These are phyloP conservation scores for Pythium dissotocum DNA, from an alignment of 352 stramenopile genomes.

Conservation along the genomic window DNA sequence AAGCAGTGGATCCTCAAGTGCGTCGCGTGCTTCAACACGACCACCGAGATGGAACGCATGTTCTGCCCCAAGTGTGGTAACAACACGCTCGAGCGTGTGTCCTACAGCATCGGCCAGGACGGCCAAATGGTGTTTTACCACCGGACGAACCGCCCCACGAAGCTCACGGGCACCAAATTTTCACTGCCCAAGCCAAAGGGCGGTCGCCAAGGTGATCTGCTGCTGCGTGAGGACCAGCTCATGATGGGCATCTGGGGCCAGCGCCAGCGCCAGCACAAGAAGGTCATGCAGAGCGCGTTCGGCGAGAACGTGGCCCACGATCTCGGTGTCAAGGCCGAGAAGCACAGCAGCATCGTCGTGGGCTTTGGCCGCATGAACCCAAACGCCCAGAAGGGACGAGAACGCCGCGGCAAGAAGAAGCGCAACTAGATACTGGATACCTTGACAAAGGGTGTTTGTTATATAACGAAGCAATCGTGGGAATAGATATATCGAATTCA, in stretches of 20 bases:
- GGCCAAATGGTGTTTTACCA: slow-evolving; percentile 89
- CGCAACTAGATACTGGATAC: slow-evolving; percentile 47
- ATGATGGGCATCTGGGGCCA: slow-evolving; percentile 96
- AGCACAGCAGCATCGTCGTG: slow-evolving; percentile 88
- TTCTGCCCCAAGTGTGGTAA: slow-evolving; percentile 98
- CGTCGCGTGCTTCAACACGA: slow-evolving; percentile 96
- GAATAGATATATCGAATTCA: slow-evolving; percentile 10
- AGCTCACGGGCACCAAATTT: slow-evolving; percentile 96
- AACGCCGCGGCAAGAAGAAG: slow-evolving; percentile 98
- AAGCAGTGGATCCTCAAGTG: slow-evolving; percentile 97
- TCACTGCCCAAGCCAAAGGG: slow-evolving; percentile 96
- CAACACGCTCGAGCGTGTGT: slow-evolving; percentile 94
- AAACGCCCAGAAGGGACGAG: slow-evolving; percentile 95
- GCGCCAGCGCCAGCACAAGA: slow-evolving; percentile 90
- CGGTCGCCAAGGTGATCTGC: slow-evolving; percentile 92
- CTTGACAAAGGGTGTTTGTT: neutral
- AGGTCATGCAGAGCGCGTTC: slow-evolving; percentile 93
- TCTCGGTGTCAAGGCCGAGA: slow-evolving; percentile 92
- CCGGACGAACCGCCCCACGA: slow-evolving; percentile 78
- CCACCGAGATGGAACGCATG: slow-evolving; percentile 89
- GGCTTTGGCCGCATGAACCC: slow-evolving; percentile 96
- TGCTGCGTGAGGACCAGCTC: slow-evolving; percentile 98
- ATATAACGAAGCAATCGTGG: slow-evolving; percentile 10
- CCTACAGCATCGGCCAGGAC: slow-evolving; percentile 92
- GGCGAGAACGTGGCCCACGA: slow-evolving; percentile 94